Percentiles rank a stretch among this genome's conserved stretches.
These are phyloP conservation scores for Vitis cinerea DNA, from an alignment of 164 flowering plant species.

Conservation along the genomic window DNA sequence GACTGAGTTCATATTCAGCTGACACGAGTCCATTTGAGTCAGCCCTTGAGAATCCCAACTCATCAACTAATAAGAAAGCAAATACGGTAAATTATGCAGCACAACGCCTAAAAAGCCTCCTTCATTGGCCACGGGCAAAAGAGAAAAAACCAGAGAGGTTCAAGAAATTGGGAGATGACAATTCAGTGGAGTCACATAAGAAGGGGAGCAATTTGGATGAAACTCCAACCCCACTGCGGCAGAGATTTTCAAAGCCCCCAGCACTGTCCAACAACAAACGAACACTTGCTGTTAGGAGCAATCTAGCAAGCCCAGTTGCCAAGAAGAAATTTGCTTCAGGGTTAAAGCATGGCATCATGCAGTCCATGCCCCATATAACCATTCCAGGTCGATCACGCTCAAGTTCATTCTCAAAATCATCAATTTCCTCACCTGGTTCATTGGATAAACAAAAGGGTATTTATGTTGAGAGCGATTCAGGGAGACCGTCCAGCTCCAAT, in stretches of 20 bases:
- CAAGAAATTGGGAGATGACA: slow-evolving; percentile 29
- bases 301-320: slow-evolving; percentile 64
- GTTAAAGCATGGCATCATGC: slow-evolving; percentile 62
- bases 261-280: slow-evolving; percentile 64
- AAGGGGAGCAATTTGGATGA: slow-evolving; percentile 38
- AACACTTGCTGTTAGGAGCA: slow-evolving; percentile 64
- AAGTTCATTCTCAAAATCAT: slow-evolving; percentile 46
- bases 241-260: slow-evolving; percentile 59
- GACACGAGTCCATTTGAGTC: slow-evolving; percentile 24
- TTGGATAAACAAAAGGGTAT: slow-evolving; percentile 38
- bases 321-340: slow-evolving; percentile 84
- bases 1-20: slow-evolving; percentile 23
- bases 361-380: slow-evolving; percentile 37
- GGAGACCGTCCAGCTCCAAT: slow-evolving; percentile 40
- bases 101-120: slow-evolving; percentile 51
- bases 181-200: slow-evolving; percentile 32
- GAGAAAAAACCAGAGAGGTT: slow-evolving; percentile 30
- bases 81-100: slow-evolving; percentile 47
- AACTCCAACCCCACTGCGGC: slow-evolving; percentile 65
- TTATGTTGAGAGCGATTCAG: slow-evolving; percentile 24
- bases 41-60: slow-evolving; percentile 18
- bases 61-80: slow-evolving; percentile 20
- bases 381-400: slow-evolving; percentile 40
- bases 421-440: slow-evolving; percentile 39
- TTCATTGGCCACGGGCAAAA: slow-evolving; percentile 63